A percentile compares a stretch with the other conserved stretches of the same genome.
phyloP scores from a whole-genome alignment of 108 stramenopile species.

The Nitzschia putrida region DNA sequence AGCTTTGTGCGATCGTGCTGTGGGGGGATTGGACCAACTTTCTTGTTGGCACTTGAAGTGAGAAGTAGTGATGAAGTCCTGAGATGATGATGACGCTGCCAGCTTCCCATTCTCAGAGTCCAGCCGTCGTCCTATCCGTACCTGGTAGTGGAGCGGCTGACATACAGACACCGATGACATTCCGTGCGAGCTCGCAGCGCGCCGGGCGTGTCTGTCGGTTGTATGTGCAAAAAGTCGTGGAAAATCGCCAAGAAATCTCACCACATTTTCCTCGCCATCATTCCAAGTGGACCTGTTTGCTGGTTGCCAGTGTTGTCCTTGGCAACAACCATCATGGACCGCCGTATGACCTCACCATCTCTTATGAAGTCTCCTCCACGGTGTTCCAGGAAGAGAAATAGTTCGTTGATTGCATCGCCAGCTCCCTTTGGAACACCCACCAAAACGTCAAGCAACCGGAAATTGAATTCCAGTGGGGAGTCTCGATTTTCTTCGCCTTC shows the following conservation, averaged over 20 bases:
- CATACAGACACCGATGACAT: too few species aligned
- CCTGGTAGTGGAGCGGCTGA: too few species aligned
- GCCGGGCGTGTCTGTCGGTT: neutral
- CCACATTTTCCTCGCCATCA: slow-evolving; percentile 3
- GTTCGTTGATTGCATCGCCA: slow-evolving; percentile 3
- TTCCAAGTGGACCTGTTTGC: neutral
- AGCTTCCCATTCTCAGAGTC: too few species aligned
- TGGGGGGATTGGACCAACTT: too few species aligned
- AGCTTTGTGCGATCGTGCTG: too few species aligned
- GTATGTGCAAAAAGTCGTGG: neutral
- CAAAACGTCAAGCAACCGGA: slow-evolving; percentile 25
- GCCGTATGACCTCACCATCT: neutral
- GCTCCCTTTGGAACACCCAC: slow-evolving; percentile 40
- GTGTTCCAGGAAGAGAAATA: slow-evolving; percentile 19
- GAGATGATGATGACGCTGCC: too few species aligned
- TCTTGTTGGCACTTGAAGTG: too few species aligned
- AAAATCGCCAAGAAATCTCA: neutral
- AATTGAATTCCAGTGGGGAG: slow-evolving; percentile 2
- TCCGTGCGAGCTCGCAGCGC: neutral
- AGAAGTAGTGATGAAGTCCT: too few species aligned
- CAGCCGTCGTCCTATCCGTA: too few species aligned
- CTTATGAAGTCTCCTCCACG: slow-evolving; percentile 35
- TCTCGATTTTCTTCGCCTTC: slow-evolving; percentile 25
- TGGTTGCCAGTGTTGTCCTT: neutral
- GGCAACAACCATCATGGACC: neutral